phyloP scores from a whole-genome alignment of 2,329 filamentous ascomycete species.

The Alternaria brassicicola region DNA sequence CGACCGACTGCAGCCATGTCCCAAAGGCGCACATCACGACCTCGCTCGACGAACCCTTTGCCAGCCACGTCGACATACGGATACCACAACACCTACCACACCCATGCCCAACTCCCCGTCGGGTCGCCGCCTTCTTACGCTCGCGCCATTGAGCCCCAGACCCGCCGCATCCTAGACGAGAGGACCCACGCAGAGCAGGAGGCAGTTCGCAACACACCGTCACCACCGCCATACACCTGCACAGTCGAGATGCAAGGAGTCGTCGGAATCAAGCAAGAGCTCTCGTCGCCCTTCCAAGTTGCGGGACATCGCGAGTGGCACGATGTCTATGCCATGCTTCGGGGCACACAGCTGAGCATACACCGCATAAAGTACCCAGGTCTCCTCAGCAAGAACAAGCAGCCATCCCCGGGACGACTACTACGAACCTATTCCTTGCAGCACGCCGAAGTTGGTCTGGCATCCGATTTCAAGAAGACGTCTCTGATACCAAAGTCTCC shows the following conservation, averaged over 20 bases:
- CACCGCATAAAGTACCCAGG: slow-evolving; percentile 65
- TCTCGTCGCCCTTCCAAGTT: slow-evolving; percentile 67
- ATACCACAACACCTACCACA: slow-evolving; percentile 53
- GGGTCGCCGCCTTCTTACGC: slow-evolving; percentile 43
- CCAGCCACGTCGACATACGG: slow-evolving; percentile 43
- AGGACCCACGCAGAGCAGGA: slow-evolving; percentile 28
- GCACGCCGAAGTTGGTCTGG: slow-evolving; percentile 76
- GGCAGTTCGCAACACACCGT: slow-evolving; percentile 20
- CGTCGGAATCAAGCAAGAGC: slow-evolving; percentile 67
- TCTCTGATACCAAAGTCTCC: slow-evolving; percentile 52
- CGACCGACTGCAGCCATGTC: slow-evolving; percentile 15
- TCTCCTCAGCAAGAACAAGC: slow-evolving; percentile 54
- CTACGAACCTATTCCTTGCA: slow-evolving; percentile 73
- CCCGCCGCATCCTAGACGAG: slow-evolving; percentile 28
- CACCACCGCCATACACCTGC: slow-evolving; percentile 47
- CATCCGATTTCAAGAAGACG: slow-evolving; percentile 71
- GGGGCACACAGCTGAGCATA: slow-evolving; percentile 71
- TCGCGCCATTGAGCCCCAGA: slow-evolving; percentile 29
- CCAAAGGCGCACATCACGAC: slow-evolving; percentile 15
- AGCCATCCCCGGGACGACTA: slow-evolving; percentile 62
- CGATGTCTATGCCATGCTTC: slow-evolving; percentile 66
- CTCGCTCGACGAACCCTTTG: slow-evolving; percentile 26
- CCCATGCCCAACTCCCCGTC: slow-evolving; percentile 39
- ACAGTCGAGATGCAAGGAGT: slow-evolving; percentile 42
- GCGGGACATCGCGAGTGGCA: slow-evolving; percentile 69